These are phyloP conservation scores for Xylariaceae sp. DNA, from an alignment of 2,329 filamentous ascomycete genomes.

Conservation along the genomic window DNA sequence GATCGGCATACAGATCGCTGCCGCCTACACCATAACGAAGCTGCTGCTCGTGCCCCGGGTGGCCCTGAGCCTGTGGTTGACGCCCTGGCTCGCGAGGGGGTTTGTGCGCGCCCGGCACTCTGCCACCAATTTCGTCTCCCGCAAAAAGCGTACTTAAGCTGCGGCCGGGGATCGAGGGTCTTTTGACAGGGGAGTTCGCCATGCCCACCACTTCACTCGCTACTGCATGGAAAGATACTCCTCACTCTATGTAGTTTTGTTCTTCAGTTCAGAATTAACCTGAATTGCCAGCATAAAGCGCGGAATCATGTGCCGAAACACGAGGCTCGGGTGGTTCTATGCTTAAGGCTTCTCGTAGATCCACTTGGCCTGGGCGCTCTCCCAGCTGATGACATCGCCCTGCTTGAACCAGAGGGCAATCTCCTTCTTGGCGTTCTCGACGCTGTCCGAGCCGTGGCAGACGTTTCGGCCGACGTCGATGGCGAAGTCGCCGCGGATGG, in stretches of 20 bases:
- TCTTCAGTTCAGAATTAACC: too few relatives aligned
- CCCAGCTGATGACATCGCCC: conserved; percentile 78
- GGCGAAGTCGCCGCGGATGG: conserved; percentile 89
- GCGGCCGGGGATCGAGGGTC: too few relatives aligned
- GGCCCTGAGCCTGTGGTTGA: conserved; percentile 73
- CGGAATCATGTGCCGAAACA: too few relatives aligned
- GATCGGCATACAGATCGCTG: conserved; percentile 64
- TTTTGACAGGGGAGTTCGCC: too few relatives aligned
- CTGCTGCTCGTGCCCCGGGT: conserved; percentile 71
- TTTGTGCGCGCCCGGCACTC: conserved; percentile 46
- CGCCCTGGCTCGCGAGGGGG: conserved; percentile 80
- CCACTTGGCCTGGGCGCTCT: conserved; percentile 81
- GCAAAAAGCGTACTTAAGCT: too few relatives aligned
- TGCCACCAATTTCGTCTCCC: too few relatives aligned
- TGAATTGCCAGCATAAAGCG: too few relatives aligned
- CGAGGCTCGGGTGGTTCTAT: too few relatives aligned
- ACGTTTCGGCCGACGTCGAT: conserved; percentile 94
- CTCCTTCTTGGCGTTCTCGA: conserved; percentile 99
- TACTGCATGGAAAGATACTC: too few relatives aligned
- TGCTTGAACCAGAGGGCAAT: conserved; percentile 97
- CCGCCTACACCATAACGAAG: conserved; percentile 89
- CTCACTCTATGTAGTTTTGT: too few relatives aligned
- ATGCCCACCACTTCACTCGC: too few relatives aligned
- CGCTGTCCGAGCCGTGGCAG: conserved; percentile 98
- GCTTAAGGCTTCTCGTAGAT: conserved; percentile 82